These are phyloP conservation scores for Apophysomyces ossiformis DNA, from an alignment of 371 early-diverging fungal genomes.

Conservation along the genomic window DNA sequence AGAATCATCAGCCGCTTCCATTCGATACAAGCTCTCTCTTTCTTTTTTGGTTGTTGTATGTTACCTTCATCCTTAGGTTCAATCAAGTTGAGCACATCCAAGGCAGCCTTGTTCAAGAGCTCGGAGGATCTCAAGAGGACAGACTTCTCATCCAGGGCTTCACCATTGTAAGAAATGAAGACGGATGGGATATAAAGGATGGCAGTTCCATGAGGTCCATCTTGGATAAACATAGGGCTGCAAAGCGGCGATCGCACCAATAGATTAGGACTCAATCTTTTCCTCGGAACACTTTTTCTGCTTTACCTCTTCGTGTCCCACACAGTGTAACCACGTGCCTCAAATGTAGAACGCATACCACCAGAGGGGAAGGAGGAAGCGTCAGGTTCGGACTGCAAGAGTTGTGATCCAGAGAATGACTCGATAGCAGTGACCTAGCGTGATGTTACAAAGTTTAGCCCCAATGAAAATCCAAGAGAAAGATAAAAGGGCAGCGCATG, in stretches of 20 bases:
- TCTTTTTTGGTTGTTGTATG: not conserved
- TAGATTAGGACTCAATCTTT: constrained; percentile 10
- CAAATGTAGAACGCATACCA: constrained; percentile 97
- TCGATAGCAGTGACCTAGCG: constrained; percentile 83
- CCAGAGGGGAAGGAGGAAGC: constrained; percentile 99
- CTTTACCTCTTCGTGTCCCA: constrained; percentile 91
- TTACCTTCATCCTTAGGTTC: constrained; percentile 63
- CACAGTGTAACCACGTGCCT: constrained; percentile 98
- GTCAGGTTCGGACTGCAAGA: constrained; percentile 98
- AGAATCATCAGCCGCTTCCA: not conserved
- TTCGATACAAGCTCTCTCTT: not conserved
- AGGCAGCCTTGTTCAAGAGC: constrained; percentile 79
- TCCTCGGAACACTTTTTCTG: constrained; percentile 1
- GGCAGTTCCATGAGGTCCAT: constrained; percentile 89
- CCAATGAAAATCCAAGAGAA: no score
- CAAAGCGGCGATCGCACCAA: constrained; percentile 6
- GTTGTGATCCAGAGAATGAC: constrained; percentile 93
- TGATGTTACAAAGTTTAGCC: not conserved
- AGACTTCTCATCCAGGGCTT: constrained; percentile 98
- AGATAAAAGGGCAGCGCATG: no score
- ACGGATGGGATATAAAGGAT: constrained; percentile 96
- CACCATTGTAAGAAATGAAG: constrained; percentile 98
- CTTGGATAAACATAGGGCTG: constrained; percentile 95
- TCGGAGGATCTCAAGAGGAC: constrained; percentile 91
- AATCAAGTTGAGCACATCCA: constrained; percentile 76